Base-by-base conservation (phyloP, 2,329 filamentous ascomycete genomes). In the Penicillium thymicola region DNA sequence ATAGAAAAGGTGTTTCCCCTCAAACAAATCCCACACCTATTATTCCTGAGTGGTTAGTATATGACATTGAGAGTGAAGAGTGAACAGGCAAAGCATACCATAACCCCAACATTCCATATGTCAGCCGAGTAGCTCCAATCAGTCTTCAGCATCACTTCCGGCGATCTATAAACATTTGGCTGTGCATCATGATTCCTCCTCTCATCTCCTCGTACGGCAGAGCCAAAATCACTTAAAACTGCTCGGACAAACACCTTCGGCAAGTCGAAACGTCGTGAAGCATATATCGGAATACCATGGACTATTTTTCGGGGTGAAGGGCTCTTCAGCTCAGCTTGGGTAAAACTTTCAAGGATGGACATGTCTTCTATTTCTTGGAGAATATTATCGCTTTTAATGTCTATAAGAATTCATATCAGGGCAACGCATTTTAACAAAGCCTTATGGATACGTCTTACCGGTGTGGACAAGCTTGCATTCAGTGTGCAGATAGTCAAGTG, bases 401-500 rank as follows among this genome's bases (percentile, higher is more conserved):
- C 51, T 54, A 27, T 30, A 47, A 10, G 41, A 13, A 40, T 32
- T 7, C 6, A n/a, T 4, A 23, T 54, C 25, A 47, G 36, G 43
- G 23, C 3, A 25, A 27, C 1, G n/a, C 7, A 4, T 3, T 13
- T 32, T 5, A 8, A 13, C 6, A 25, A 16, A 25, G 36, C 11
- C n/a, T 28, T 28, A 28, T 21, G 7, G n/a, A 34, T 25, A 28
- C 1, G 6, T 1, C 10, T 28, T 38, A 34, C 37, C 48, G 2
- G 37, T 51, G 62, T 81, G 78, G 23, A 78, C 70, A 55, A 81
- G 63, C 36, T 74, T 72, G 65, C 72, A 51, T 30, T 51, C 48
- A 16, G 37, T 51, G 27, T 51, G 48, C n/a, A 51, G 18, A 8
- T 72, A 65, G 25, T 80, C 75, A 5, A 79, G 70, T 18, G 75